Evolutionary conservation across 139 green algal species (phyloP).

Genomic region (Chara braunii): DNA sequence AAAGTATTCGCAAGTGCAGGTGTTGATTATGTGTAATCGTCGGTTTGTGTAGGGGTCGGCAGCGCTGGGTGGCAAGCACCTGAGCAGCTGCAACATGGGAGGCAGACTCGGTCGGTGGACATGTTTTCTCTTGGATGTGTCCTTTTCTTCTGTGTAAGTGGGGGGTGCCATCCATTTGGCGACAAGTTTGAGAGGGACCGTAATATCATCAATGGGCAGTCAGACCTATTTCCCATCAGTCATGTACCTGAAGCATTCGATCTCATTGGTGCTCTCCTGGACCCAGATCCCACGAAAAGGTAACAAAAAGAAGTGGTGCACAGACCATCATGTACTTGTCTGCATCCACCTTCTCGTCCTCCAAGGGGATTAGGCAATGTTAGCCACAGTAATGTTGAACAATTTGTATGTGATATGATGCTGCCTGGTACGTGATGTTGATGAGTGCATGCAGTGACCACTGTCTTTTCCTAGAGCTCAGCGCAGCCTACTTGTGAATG

Average conservation of each 20-base stretch:
- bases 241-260: slow-evolving; percentile 62
- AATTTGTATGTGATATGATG: too few species aligned
- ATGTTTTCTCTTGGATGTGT: slow-evolving; percentile 89
- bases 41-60: slow-evolving; percentile 49
- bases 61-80: slow-evolving; percentile 93
- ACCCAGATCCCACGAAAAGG: slow-evolving; percentile 45
- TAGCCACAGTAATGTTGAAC: too few species aligned
- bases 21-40: too few species aligned
- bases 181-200: slow-evolving; percentile 73
- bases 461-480: too few species aligned
- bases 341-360: too few species aligned
- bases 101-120: slow-evolving; percentile 77
- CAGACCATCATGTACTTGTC: too few species aligned
- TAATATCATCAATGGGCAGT: slow-evolving; percentile 65
- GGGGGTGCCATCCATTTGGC: slow-evolving; percentile 84
- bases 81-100: slow-evolving; percentile 70
- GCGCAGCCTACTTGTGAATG: too few species aligned
- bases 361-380: too few species aligned
- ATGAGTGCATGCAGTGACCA: too few species aligned
- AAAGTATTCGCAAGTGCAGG: too few species aligned
- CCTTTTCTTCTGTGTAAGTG: slow-evolving; percentile 77
- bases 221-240: slow-evolving; percentile 26
- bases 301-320: background rate
- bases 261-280: slow-evolving; percentile 67
- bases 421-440: too few species aligned